A percentile compares a stretch with the other conserved stretches of the same genome.
Evolutionary conservation across 352 stramenopile species (phyloP).

Genomic region (Aphanomyces euteiches): DNA sequence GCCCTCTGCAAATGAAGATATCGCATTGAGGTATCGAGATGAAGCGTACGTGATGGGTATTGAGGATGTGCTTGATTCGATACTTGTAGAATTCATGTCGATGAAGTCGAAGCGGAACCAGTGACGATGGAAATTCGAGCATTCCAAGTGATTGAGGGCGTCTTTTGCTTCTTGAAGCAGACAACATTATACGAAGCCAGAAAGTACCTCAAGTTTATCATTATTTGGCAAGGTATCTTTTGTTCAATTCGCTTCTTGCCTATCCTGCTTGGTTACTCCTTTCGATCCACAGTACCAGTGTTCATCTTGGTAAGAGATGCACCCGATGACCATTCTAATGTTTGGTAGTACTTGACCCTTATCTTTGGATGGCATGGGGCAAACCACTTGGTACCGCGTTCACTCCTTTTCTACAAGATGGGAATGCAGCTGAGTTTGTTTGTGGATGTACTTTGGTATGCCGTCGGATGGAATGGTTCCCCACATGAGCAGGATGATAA

Average conservation of each 20-base stretch:
- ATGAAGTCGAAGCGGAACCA: constrained; percentile 1
- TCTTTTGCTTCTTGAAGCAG: constrained; percentile 86
- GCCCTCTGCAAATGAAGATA: constrained; percentile 10
- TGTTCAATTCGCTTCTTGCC: constrained; percentile 81
- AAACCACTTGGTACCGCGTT: constrained; percentile 83
- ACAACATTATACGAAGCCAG: constrained; percentile 86
- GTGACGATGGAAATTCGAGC: constrained; percentile 38
- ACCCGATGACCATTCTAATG: background rate
- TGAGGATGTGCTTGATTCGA: background rate
- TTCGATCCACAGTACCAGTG: constrained; percentile 76
- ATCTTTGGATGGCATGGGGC: constrained; percentile 85
- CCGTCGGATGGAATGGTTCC: constrained; percentile 74
- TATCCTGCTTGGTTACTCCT: constrained; percentile 81
- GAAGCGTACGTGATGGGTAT: constrained; percentile 9
- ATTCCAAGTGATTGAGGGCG: constrained; percentile 74
- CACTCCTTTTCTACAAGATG: constrained; percentile 86
- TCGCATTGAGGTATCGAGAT: constrained; percentile 20
- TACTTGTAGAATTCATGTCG: constrained; percentile 13
- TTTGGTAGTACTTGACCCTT: constrained; percentile 67
- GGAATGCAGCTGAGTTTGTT: constrained; percentile 83
- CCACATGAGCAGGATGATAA: background rate
- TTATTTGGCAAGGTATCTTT: constrained; percentile 77
- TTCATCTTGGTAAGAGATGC: constrained; percentile 57
- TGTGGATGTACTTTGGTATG: constrained; percentile 85
- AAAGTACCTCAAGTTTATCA: constrained; percentile 79